Evolutionary conservation across 176 grass and related monocot species (phyloP), one percentile per base, ranked within the genome.

Genomic region (Oryza nivara): DNA sequence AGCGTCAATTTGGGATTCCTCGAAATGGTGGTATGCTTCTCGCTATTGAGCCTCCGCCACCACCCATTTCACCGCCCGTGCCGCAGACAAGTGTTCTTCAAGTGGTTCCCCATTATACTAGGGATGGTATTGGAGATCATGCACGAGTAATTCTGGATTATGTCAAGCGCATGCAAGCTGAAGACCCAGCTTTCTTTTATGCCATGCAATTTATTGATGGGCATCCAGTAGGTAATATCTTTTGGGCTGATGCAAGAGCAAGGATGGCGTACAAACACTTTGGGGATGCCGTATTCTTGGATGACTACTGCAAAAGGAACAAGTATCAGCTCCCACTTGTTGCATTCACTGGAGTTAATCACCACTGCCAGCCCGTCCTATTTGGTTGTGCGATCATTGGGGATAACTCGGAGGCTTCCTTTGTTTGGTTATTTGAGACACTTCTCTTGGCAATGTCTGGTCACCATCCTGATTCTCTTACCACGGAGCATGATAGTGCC

Each of bases 141-240:
- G 77, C 77, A 26, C 30, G 78, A 11, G 82, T 81, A 23, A 82
- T 91, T 78, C 69, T 91, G 77, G 90, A 91, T 72, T 91, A 85
- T n/a, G 86, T 91, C 68, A 88, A 88, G 14, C 86, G 41, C 45
- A 91, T 91, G 90, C 90, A 91, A 52, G 82, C 90, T 52, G 90
- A 91, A 64, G 90, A 91, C 54, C 82, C 90, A 20, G 73, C 86
- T 0, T 91, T 91, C 86, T 91, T 91, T 61, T 88, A 88, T 56
- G 86, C 86, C 58, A 81, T 85, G 82, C 90, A 91, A 70, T 88
- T 91, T 68, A 82, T 82, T 1, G 90, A 88, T 16, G 90, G 86
- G 11, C 86, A 73, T 67, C 85, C 82, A 10, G 60, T 85, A 28
- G 90, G 90, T 47, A 91, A 91, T 74, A 73, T 91, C 35, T 91